Conservation (phyloP, 2,329 filamentous ascomycete genomes). For the Fusarium sp. region DNA sequence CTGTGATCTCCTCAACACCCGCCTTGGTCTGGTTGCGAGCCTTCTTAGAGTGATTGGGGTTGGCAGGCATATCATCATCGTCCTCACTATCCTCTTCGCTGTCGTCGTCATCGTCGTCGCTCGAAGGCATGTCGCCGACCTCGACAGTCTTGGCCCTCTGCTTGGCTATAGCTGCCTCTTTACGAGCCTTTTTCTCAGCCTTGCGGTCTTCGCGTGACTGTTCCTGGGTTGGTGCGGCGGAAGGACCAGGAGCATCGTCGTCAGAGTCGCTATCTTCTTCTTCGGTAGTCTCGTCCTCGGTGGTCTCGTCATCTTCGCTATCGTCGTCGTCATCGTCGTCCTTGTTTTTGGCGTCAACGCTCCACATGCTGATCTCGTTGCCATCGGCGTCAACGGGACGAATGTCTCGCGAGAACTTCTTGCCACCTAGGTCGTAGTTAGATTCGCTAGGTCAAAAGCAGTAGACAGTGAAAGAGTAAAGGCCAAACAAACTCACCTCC, state of each 20-base stretch:
- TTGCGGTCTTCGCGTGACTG: slow-evolving; percentile 86
- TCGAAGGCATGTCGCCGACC: slow-evolving; percentile 87
- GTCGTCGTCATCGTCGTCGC: slow-evolving; percentile 75
- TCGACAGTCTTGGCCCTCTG: slow-evolving; percentile 78
- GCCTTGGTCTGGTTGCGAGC: slow-evolving; percentile 67
- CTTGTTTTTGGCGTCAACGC: slow-evolving; percentile 63
- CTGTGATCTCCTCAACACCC: slow-evolving; percentile 62
- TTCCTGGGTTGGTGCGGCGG: slow-evolving; percentile 57
- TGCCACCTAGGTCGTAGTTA: slow-evolving; percentile 74
- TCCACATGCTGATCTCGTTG: slow-evolving; percentile 91
- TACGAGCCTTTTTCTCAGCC: slow-evolving; percentile 88
- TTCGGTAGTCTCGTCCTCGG: slow-evolving; percentile 62
- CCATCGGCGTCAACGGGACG: slow-evolving; percentile 90
- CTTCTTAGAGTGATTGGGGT: slow-evolving; percentile 91
- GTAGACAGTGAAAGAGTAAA: background rate
- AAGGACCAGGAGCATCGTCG: slow-evolving; percentile 58
- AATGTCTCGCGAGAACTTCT: slow-evolving; percentile 93
- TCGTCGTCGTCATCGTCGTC: slow-evolving; percentile 64
- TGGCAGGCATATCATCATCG: slow-evolving; percentile 78
- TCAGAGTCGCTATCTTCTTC: slow-evolving; percentile 66
- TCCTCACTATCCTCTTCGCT: slow-evolving; percentile 66
- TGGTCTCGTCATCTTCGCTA: slow-evolving; percentile 65
- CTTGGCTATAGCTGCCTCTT: slow-evolving; percentile 86
- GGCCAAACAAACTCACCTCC: slow-evolving; percentile 72
- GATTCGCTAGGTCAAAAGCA: background rate